Evolutionary conservation across 306 rosid genomes (phyloP).

Genomic region (Arachis stenosperma): DNA sequence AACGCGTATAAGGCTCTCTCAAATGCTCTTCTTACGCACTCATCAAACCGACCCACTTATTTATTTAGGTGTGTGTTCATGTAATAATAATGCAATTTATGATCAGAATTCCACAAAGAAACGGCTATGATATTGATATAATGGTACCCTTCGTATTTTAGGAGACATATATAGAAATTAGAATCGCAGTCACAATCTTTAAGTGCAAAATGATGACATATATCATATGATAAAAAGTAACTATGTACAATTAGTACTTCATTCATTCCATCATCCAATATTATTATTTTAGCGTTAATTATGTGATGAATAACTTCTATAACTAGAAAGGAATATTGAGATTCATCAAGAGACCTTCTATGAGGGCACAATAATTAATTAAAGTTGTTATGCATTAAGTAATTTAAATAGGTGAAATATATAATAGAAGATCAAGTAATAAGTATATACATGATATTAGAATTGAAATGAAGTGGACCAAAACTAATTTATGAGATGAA

Average conservation of each 20-base stretch:
- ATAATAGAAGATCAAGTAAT: too few species aligned
- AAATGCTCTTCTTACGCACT: constrained; percentile 51
- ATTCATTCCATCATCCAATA: not conserved
- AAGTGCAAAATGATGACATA: constrained; percentile 34
- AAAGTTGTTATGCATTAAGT: not conserved
- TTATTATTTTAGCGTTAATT: not conserved
- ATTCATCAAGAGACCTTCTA: too few species aligned
- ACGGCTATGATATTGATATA: constrained; percentile 28
- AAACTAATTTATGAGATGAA: too few species aligned
- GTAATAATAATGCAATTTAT: constrained; percentile 44
- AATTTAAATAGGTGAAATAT: not conserved
- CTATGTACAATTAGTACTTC: constrained; percentile 27
- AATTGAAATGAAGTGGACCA: too few species aligned
- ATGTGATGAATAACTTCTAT: not conserved
- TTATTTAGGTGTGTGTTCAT: constrained; percentile 19
- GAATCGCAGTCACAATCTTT: constrained; percentile 17
- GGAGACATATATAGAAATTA: constrained; percentile 41
- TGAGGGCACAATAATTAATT: not conserved
- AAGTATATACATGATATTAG: too few species aligned
- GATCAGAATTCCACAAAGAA: constrained; percentile 51
- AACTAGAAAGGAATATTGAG: not conserved
- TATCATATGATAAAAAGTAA: constrained; percentile 7
- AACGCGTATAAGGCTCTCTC: constrained; percentile 42
- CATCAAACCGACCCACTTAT: constrained; percentile 48
- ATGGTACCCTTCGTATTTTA: constrained; percentile 35